phyloP scores from a whole-genome alignment of 768 basidiomycete genomes.

The Trametes cinnabarina region DNA sequence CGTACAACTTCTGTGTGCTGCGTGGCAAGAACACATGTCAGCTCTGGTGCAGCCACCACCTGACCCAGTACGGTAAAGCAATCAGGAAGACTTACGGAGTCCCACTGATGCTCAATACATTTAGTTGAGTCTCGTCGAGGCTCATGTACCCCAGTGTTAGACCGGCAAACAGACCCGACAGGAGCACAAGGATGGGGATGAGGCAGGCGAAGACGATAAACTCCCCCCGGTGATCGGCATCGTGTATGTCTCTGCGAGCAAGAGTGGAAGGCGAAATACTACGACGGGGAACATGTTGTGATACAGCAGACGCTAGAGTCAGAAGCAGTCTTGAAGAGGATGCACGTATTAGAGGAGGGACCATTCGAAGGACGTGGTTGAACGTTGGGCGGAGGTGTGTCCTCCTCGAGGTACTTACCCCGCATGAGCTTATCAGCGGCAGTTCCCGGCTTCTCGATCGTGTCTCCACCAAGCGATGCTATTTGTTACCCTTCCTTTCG shows the following conservation, averaged over 20 bases:
- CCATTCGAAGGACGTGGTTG: slow-evolving; percentile 28
- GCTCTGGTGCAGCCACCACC: neutral
- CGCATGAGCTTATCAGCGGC: slow-evolving; percentile 20
- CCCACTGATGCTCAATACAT: slow-evolving; percentile 82
- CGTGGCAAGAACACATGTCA: neutral
- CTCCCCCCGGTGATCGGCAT: slow-evolving; percentile 20
- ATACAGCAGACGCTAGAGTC: slow-evolving; percentile 25
- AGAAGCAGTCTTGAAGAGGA: slow-evolving; percentile 27
- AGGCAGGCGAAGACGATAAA: slow-evolving; percentile 50
- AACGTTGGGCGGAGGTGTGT: slow-evolving; percentile 3
- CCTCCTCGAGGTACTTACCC: slow-evolving; percentile 12
- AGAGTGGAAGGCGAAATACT: slow-evolving; percentile 15
- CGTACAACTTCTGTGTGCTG: slow-evolving; percentile 77
- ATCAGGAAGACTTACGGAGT: slow-evolving; percentile 55
- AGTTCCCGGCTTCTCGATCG: neutral
- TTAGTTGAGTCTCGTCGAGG: slow-evolving; percentile 88
- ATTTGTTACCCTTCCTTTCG: slow-evolving; percentile 2
- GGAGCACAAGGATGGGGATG: slow-evolving; percentile 79
- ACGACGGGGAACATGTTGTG: slow-evolving; percentile 25
- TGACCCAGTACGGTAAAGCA: slow-evolving; percentile 5
- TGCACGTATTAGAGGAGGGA: slow-evolving; percentile 24
- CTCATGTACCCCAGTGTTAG: slow-evolving; percentile 92
- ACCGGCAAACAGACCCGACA: slow-evolving; percentile 88
- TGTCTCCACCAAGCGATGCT: slow-evolving; percentile 1
- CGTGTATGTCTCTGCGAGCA: slow-evolving; percentile 31